Conservation (phyloP, 345 rosid genomes). For the Atalantia buxifolia region DNA sequence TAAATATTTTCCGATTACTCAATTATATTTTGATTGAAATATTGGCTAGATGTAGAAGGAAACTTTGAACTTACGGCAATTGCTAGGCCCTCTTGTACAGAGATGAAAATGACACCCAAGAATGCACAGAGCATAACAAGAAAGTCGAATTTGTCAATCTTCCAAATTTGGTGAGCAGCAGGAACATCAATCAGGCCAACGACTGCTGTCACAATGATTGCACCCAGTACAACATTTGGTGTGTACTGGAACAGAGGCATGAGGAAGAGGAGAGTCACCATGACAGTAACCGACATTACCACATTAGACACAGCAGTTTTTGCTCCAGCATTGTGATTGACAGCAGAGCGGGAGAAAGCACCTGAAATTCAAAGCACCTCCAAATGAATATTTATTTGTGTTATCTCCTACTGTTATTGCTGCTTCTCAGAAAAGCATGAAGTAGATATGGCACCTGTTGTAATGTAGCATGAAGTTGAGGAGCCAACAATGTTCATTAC, state of each 20-base stretch:
- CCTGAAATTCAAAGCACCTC: slow-evolving; percentile 35
- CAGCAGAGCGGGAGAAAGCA: slow-evolving; percentile 94
- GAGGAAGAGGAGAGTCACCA: slow-evolving; percentile 88
- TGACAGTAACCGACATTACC: slow-evolving; percentile 85
- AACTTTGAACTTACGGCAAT: slow-evolving; percentile 62
- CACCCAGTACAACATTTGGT: slow-evolving; percentile 84
- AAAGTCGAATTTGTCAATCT: slow-evolving; percentile 90
- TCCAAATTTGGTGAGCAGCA: slow-evolving; percentile 72
- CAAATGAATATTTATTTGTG: not conserved
- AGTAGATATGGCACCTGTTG: slow-evolving; percentile 45
- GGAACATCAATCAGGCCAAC: slow-evolving; percentile 90
- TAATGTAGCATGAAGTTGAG: slow-evolving; percentile 89
- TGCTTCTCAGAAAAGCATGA: not conserved
- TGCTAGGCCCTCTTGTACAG: slow-evolving; percentile 81
- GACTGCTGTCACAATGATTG: slow-evolving; percentile 89
- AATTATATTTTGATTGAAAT: not conserved
- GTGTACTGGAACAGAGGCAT: slow-evolving; percentile 97
- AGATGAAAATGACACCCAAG: slow-evolving; percentile 78
- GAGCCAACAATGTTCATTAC: slow-evolving; percentile 93
- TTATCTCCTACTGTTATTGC: not conserved
- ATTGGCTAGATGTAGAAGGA: not conserved
- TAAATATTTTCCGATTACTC: not conserved
- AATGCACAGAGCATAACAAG: slow-evolving; percentile 74
- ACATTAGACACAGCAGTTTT: slow-evolving; percentile 93
- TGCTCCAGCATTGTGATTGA: slow-evolving; percentile 88